phyloP scores from a whole-genome alignment of 1,139 yeast genomes.

The Eremothecium coryli region DNA sequence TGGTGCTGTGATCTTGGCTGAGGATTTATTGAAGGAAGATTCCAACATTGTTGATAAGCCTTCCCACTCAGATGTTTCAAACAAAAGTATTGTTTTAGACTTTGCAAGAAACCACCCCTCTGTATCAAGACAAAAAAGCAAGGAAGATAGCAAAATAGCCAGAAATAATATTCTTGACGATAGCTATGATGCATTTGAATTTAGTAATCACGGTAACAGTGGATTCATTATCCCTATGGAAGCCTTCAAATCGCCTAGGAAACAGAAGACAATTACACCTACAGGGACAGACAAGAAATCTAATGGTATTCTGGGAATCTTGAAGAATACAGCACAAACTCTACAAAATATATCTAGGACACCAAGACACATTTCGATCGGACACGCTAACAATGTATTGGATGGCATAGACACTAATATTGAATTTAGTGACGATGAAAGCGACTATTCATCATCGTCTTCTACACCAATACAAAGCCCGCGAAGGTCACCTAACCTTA shows the following conservation, averaged over 20 bases:
- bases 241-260: conserved; percentile 7
- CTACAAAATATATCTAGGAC: background rate
- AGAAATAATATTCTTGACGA: conserved; percentile 24
- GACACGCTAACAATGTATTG: conserved; percentile 1
- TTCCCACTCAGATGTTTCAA: background rate
- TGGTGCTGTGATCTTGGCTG: conserved; percentile 1
- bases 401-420: conserved; percentile 20
- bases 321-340: conserved; percentile 4
- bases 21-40: background rate
- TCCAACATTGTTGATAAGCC: background rate
- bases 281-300: background rate
- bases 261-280: background rate
- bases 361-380: conserved; percentile 2
- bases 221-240: conserved; percentile 24
- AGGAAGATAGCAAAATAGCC: background rate
- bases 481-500: background rate
- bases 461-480: conserved; percentile 9
- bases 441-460: conserved; percentile 5
- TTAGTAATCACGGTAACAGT: conserved; percentile 25
- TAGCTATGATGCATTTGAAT: conserved; percentile 27
- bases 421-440: conserved; percentile 10
- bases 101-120: conserved; percentile 7
- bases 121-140: background rate
- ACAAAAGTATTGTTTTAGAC: conserved; percentile 11
- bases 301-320: conserved; percentile 2